phyloP scores from a whole-genome alignment of 768 basidiomycete species.

The Neoboletus brunneissimus region DNA sequence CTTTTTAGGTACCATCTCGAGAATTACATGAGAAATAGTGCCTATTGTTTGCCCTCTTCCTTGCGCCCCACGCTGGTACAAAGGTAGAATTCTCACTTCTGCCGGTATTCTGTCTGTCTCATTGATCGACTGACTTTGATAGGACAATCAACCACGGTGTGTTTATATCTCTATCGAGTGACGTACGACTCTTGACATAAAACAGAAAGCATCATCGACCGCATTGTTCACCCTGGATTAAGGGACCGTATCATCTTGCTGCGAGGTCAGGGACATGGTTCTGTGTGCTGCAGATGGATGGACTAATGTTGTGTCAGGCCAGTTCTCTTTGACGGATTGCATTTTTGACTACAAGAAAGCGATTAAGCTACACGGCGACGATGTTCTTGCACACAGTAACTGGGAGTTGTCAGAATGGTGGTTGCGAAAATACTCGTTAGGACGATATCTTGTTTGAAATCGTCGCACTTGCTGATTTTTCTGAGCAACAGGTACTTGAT shows the following conservation, averaged over 20 bases:
- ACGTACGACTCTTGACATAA: conserved; percentile 6
- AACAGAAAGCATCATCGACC: conserved; percentile 87
- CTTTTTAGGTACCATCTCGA: conserved; percentile 78
- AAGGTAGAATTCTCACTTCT: conserved; percentile 42
- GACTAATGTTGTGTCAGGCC: conserved; percentile 44
- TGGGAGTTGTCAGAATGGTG: conserved; percentile 90
- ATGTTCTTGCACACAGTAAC: conserved; percentile 83
- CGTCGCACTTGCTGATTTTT: neutral
- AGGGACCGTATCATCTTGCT: conserved; percentile 89
- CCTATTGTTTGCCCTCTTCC: conserved; percentile 86
- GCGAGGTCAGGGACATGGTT: conserved; percentile 51
- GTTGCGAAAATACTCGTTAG: conserved; percentile 77
- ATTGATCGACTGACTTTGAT: conserved; percentile 6
- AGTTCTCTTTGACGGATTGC: conserved; percentile 78
- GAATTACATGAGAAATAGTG: conserved; percentile 81
- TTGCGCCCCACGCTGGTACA: conserved; percentile 88
- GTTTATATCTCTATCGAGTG: conserved; percentile 18
- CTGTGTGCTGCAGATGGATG: neutral
- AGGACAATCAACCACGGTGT: conserved; percentile 84
- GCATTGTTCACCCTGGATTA: conserved; percentile 83
- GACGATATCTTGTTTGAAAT: neutral
- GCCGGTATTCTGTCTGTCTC: neutral
- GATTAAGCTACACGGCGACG: conserved; percentile 83
- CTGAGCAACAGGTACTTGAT: conserved; percentile 62
- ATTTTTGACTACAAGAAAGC: conserved; percentile 67